Percentiles rank a stretch among this genome's conserved stretches.
Conservation (phyloP, 352 stramenopile species). For the Globisporangium solare region DNA sequence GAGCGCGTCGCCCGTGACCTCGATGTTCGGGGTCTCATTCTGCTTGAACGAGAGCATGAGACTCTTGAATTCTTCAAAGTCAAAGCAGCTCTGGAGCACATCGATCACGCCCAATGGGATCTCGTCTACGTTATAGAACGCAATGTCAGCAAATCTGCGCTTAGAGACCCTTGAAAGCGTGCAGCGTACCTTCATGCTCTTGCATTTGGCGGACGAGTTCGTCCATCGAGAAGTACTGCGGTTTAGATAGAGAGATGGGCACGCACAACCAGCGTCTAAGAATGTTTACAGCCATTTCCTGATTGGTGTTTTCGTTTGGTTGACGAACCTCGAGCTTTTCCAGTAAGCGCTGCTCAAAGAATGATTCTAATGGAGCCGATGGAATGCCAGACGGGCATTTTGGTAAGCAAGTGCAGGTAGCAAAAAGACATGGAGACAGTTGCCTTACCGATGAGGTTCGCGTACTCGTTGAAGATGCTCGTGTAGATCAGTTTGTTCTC, state of each 20-base stretch:
- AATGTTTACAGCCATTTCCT: no score
- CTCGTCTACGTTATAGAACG: constrained; percentile 35
- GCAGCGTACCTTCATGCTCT: constrained; percentile 60
- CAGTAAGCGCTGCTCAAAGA: constrained; percentile 54
- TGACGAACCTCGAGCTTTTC: constrained; percentile 57
- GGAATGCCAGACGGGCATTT: background rate
- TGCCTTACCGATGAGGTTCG: constrained; percentile 60
- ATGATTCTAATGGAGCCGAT: constrained; percentile 35
- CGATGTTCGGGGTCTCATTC: constrained; percentile 71
- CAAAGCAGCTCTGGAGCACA: constrained; percentile 71
- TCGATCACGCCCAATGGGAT: constrained; percentile 78
- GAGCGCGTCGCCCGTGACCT: constrained; percentile 69
- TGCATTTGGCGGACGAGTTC: constrained; percentile 77
- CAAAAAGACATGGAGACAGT: background rate
- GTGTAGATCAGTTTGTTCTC: constrained; percentile 87
- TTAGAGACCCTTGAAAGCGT: background rate
- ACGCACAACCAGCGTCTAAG: no score
- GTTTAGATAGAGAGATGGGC: no score
- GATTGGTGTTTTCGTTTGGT: background rate
- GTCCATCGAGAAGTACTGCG: constrained; percentile 80
- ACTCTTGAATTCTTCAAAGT: constrained; percentile 87
- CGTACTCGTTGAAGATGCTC: constrained; percentile 76
- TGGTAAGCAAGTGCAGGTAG: background rate
- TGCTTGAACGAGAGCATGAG: constrained; percentile 87
- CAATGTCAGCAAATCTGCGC: background rate